Percentiles rank a stretch among this genome's conserved stretches.
phyloP scores from a whole-genome alignment of 2,329 filamentous ascomycete genomes.

The Achaetomium macrosporum region DNA sequence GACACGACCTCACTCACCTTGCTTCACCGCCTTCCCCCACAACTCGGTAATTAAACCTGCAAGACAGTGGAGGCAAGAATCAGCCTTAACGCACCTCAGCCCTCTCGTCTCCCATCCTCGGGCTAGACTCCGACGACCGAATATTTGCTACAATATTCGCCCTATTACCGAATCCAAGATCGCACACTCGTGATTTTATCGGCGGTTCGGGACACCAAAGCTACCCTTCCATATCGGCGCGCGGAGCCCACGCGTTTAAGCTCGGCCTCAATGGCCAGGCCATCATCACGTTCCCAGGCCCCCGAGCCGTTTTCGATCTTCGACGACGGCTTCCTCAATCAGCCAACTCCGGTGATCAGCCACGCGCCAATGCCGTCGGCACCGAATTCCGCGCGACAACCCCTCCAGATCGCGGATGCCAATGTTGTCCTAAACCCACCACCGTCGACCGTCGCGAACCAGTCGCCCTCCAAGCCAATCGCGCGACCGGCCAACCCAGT shows the following conservation, averaged over 20 bases:
- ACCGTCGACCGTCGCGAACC: conserved; percentile 44
- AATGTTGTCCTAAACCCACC: conserved; percentile 65
- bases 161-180: no score
- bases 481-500: conserved; percentile 52
- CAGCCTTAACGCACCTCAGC: conserved; percentile 7
- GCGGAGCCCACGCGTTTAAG: conserved; percentile 10
- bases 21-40: conserved; percentile 17
- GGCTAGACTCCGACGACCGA: background rate
- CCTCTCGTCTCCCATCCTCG: background rate
- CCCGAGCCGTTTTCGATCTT: conserved; percentile 46
- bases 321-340: conserved; percentile 46
- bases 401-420: conserved; percentile 46
- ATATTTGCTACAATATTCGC: no score
- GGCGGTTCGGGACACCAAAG: conserved; percentile 1
- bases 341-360: conserved; percentile 44
- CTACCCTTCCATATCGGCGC: conserved; percentile 4
- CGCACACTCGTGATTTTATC: background rate
- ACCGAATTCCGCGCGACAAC: conserved; percentile 42
- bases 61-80: conserved; percentile 16
- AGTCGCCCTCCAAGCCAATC: conserved; percentile 64
- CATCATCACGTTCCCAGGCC: conserved; percentile 42
- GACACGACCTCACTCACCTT: conserved; percentile 8
- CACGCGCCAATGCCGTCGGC: conserved; percentile 52
- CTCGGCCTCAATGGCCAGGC: conserved; percentile 48
- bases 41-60: conserved; percentile 12